These are phyloP conservation scores for Metschnikowia cubensis DNA, from an alignment of 805 yeast genomes.

Conservation along the genomic window DNA sequence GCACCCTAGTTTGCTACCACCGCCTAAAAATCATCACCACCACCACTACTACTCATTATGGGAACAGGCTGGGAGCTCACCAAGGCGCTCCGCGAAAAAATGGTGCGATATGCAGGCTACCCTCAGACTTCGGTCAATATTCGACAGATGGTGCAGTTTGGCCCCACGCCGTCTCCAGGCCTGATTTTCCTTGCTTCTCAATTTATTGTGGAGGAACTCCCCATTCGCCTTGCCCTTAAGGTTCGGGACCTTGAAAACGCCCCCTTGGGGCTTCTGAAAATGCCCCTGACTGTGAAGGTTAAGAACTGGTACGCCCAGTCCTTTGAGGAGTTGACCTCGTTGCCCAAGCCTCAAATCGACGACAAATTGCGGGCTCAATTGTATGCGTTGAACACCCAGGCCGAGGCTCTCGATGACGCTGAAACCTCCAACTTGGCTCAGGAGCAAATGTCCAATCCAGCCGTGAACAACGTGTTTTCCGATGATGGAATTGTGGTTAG, in stretches of 20 bases:
- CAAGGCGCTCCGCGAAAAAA: slow-evolving; percentile 47
- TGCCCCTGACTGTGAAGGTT: slow-evolving; percentile 73
- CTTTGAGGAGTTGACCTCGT: slow-evolving; percentile 71
- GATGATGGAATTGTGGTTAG: slow-evolving; percentile 51
- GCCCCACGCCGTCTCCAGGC: slow-evolving; percentile 74
- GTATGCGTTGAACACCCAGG: slow-evolving; percentile 7
- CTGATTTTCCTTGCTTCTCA: slow-evolving; percentile 77
- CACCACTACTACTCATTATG: slow-evolving; percentile 17
- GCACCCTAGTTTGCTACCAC: too few relatives aligned
- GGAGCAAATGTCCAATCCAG: slow-evolving; percentile 31
- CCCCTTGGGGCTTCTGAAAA: slow-evolving; percentile 67
- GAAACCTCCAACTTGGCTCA: slow-evolving; percentile 27
- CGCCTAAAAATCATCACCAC: too few relatives aligned
- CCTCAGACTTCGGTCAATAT: slow-evolving; percentile 83
- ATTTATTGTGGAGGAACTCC: slow-evolving; percentile 81
- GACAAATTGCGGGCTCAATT: slow-evolving; percentile 39
- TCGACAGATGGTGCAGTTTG: slow-evolving; percentile 89
- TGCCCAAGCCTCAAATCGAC: slow-evolving; percentile 55
- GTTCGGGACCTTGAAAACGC: slow-evolving; percentile 79
- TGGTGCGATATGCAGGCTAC: slow-evolving; percentile 61
- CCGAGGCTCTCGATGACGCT: slow-evolving; percentile 8
- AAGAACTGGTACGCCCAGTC: slow-evolving; percentile 89
- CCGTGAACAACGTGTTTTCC: slow-evolving; percentile 37
- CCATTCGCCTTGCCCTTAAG: slow-evolving; percentile 79
- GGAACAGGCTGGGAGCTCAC: slow-evolving; percentile 51